phyloP scores from a whole-genome alignment of 768 basidiomycete genomes.

The Auriscalpium vulgare region DNA sequence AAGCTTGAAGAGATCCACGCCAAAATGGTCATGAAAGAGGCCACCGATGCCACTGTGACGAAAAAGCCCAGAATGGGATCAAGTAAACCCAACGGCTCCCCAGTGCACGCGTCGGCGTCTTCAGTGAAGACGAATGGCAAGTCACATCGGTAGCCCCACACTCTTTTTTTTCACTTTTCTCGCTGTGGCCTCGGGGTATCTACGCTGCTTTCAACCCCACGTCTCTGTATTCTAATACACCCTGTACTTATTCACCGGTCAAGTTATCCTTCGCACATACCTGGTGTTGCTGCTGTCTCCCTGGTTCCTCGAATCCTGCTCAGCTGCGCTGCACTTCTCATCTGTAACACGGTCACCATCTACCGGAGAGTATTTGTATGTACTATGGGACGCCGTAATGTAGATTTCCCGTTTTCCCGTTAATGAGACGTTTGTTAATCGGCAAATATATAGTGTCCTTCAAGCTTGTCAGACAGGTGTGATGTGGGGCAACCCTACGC shows the following conservation, averaged over 20 bases:
- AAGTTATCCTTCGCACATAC: neutral
- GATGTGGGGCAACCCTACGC: no score
- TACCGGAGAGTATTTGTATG: no score
- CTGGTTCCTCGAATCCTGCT: no score
- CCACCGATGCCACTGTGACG: conserved; percentile 37
- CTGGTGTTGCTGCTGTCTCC: neutral
- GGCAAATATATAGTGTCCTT: no score
- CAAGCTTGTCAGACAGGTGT: no score
- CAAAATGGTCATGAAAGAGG: conserved; percentile 90
- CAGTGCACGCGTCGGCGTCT: conserved; percentile 33
- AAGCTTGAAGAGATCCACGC: conserved; percentile 94
- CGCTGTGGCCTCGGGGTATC: neutral
- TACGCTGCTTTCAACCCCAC: neutral
- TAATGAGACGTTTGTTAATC: no score
- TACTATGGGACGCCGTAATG: no score
- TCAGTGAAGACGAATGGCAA: conserved; percentile 54
- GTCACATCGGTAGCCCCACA: conserved; percentile 48
- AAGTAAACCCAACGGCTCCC: conserved; percentile 33
- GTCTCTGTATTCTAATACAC: neutral
- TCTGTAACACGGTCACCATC: no score
- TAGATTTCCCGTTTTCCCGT: no score
- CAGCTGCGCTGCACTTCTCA: no score
- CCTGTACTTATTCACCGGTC: neutral
- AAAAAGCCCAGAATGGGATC: conserved; percentile 56
- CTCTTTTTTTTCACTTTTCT: neutral